phyloP scores from a whole-genome alignment of 2,329 filamentous ascomycete genomes.

The Didymella arachidicola region DNA sequence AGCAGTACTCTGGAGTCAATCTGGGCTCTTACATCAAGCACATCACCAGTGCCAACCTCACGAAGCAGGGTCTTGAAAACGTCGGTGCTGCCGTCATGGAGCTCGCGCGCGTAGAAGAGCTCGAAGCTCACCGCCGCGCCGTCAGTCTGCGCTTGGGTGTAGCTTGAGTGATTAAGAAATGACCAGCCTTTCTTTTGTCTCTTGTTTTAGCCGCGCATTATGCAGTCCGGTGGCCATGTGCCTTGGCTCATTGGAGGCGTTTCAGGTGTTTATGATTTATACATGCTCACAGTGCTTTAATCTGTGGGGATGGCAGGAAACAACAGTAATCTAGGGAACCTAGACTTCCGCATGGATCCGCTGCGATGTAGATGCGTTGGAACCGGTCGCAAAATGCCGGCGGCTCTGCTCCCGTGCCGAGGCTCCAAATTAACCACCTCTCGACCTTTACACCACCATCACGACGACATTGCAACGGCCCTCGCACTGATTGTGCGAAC shows the following conservation, averaged over 20 bases:
- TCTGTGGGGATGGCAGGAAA: constrained; percentile 15
- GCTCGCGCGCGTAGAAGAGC: constrained; percentile 89
- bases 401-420: constrained; percentile 9
- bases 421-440: constrained; percentile 8
- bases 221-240: constrained; percentile 11
- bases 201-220: constrained; percentile 6
- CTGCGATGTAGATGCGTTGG: constrained; percentile 12
- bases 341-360: constrained; percentile 12
- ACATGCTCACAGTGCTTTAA: constrained; percentile 12
- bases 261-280: constrained; percentile 23
- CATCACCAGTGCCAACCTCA: constrained; percentile 93
- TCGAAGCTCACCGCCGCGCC: constrained; percentile 87
- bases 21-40: constrained; percentile 96
- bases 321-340: constrained; percentile 12
- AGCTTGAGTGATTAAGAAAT: constrained; percentile 26
- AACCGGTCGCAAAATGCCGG: constrained; percentile 1
- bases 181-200: constrained; percentile 5
- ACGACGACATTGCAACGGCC: neutral
- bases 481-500: neutral
- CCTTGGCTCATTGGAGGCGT: constrained; percentile 16
- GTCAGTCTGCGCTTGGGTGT: constrained; percentile 68
- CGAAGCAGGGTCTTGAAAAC: constrained; percentile 81
- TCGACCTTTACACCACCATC: neutral
- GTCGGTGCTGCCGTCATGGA: constrained; percentile 93
- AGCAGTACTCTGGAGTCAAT: constrained; percentile 98